Conservation (phyloP, 1,284 basidiomycete species). For the Meripilus lineatus region DNA sequence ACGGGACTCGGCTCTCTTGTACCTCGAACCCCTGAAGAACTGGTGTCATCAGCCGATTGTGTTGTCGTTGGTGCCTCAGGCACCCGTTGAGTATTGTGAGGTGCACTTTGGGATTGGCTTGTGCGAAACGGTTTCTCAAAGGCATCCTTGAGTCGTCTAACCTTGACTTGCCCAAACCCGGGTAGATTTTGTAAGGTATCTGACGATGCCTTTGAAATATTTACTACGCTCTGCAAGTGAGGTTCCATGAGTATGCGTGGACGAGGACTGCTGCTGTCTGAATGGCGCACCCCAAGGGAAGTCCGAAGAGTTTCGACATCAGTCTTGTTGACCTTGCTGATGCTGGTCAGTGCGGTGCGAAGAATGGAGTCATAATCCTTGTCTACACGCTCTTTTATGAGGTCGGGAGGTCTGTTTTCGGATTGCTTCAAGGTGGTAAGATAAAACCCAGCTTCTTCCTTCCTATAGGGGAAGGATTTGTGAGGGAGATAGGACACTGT, state of each 20-base stretch:
- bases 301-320: conserved; percentile 93
- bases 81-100: conserved; percentile 13
- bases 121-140: conserved; percentile 73
- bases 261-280: not conserved
- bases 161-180: conserved; percentile 94
- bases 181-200: conserved; percentile 82
- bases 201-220: conserved; percentile 68
- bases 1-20: conserved; percentile 25
- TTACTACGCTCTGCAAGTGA: conserved; percentile 76
- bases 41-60: conserved; percentile 9
- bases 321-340: conserved; percentile 95
- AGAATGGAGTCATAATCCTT: conserved; percentile 84
- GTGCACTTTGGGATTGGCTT: conserved; percentile 36
- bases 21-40: conserved; percentile 7
- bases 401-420: conserved; percentile 89
- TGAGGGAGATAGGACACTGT: not conserved
- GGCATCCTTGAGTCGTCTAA: conserved; percentile 74
- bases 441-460: conserved; percentile 91
- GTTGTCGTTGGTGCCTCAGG: conserved; percentile 9
- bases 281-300: conserved; percentile 77
- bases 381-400: conserved; percentile 91
- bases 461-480: conserved; percentile 36
- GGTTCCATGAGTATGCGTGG: conserved; percentile 1
- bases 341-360: conserved; percentile 82
- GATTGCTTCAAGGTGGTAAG: conserved; percentile 89